Percentiles rank a stretch among this genome's conserved stretches.
Conservation (phyloP, 495 filamentous ascomycete genomes). For the Sordaria brevicollis region DNA sequence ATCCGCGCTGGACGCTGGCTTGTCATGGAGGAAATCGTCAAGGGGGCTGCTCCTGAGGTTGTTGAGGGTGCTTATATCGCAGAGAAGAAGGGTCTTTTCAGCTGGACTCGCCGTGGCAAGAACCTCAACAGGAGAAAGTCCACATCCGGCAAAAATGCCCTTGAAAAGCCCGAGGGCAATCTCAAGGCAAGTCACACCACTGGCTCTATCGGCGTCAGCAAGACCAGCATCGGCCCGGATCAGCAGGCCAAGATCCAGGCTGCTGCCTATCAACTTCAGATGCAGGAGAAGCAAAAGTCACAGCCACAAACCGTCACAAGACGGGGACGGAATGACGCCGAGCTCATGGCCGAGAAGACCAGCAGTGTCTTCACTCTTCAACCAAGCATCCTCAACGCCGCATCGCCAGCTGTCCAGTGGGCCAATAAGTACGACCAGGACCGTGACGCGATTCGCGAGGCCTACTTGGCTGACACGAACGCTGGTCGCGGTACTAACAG, state of each 20-base stretch:
- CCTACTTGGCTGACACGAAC: slow-evolving; percentile 64
- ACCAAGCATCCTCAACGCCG: slow-evolving; percentile 74
- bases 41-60: slow-evolving; percentile 78
- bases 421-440: slow-evolving; percentile 83
- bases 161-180: slow-evolving; percentile 22
- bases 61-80: slow-evolving; percentile 80
- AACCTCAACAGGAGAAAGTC: slow-evolving; percentile 60
- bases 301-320: slow-evolving; percentile 29
- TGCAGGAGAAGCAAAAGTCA: slow-evolving; percentile 48
- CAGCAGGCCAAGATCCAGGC: slow-evolving; percentile 88
- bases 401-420: slow-evolving; percentile 93
- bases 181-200: slow-evolving; percentile 22
- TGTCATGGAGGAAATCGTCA: slow-evolving; percentile 91
- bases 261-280: slow-evolving; percentile 70
- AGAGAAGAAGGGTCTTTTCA: slow-evolving; percentile 88
- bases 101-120: slow-evolving; percentile 64
- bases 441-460: slow-evolving; percentile 50
- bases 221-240: slow-evolving; percentile 81
- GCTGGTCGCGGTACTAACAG: slow-evolving; percentile 50
- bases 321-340: slow-evolving; percentile 42
- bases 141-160: slow-evolving; percentile 33
- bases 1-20: slow-evolving; percentile 81
- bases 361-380: slow-evolving; percentile 88
- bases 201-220: slow-evolving; percentile 50
- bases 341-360: slow-evolving; percentile 59